These are phyloP conservation scores for Nakazawaea wickerhamii DNA, from an alignment of 805 yeast genomes.

Conservation along the genomic window DNA sequence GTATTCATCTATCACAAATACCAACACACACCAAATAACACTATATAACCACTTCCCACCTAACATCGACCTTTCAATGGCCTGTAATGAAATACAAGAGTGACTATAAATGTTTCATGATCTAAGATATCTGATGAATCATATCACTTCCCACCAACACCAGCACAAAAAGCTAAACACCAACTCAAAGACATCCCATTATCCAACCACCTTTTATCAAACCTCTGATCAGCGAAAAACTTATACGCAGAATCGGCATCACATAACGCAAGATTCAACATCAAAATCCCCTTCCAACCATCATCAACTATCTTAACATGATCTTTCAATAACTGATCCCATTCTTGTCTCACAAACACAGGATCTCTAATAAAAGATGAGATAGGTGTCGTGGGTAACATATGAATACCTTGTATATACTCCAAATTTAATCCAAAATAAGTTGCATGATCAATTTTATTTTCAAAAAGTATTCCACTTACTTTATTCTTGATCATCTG, in stretches of 20 bases:
- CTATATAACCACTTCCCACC: no score
- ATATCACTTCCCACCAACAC: conserved; percentile 29
- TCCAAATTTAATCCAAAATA: conserved; percentile 63
- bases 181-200: conserved; percentile 85
- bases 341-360: conserved; percentile 57
- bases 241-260: conserved; percentile 61
- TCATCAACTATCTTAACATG: conserved; percentile 49
- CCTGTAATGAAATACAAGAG: no score
- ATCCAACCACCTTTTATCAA: conserved; percentile 56
- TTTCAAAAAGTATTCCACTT: conserved; percentile 65
- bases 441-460: conserved; percentile 63
- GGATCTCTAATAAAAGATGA: conserved; percentile 57
- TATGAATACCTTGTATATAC: conserved; percentile 70
- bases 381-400: conserved; percentile 62
- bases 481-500: conserved; percentile 54
- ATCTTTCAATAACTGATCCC: conserved; percentile 46
- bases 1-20: no score
- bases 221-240: conserved; percentile 55
- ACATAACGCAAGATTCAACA: conserved; percentile 67
- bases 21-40: no score
- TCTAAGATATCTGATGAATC: no score
- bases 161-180: conserved; percentile 74
- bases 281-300: conserved; percentile 75
- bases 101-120: no score
- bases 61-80: no score